A percentile compares a stretch with the other conserved stretches of the same genome.
phyloP scores from a whole-genome alignment of 208 protist genomes.

The Trypanosomatidae sp. region DNA sequence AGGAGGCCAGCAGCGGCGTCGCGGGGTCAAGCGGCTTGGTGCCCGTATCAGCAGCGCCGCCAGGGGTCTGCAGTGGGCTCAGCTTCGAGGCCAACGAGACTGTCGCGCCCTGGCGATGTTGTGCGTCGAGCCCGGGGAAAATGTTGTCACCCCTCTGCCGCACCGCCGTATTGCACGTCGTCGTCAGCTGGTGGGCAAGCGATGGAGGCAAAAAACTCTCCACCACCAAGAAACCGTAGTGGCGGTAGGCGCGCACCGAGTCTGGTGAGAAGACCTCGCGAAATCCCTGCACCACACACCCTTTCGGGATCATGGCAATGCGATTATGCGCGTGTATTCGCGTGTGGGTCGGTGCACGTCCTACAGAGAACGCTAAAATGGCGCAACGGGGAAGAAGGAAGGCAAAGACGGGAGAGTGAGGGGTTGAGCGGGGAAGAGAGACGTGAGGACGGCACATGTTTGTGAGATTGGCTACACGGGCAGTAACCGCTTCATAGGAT shows the following conservation, averaged over 20 bases:
- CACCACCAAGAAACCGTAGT: slow-evolving; percentile 57
- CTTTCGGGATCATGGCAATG: slow-evolving; percentile 3
- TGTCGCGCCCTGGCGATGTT: slow-evolving; percentile 37
- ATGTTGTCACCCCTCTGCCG: slow-evolving; percentile 35
- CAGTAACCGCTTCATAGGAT: not conserved
- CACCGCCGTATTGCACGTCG: slow-evolving; percentile 32
- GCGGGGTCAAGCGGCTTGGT: not conserved
- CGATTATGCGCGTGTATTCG: not conserved
- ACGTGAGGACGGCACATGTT: not conserved
- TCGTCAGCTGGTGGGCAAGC: slow-evolving; percentile 25
- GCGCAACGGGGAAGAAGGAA: not conserved
- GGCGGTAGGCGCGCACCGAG: slow-evolving; percentile 59
- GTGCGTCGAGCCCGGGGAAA: slow-evolving; percentile 66
- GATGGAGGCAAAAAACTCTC: slow-evolving; percentile 33
- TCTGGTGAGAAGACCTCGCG: slow-evolving; percentile 37
- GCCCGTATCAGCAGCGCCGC: not conserved
- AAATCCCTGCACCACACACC: slow-evolving; percentile 37
- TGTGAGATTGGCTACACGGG: not conserved
- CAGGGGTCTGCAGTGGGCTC: slow-evolving; percentile 11
- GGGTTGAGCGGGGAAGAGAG: too few relatives aligned
- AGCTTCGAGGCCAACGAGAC: slow-evolving; percentile 29
- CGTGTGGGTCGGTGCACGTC: not conserved
- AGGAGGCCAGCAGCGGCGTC: slow-evolving; percentile 4
- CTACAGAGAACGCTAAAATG: not conserved
- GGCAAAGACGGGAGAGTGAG: not conserved